These are phyloP conservation scores for Mucor saturninus DNA, from an alignment of 371 early-diverging fungal species.

Conservation along the genomic window DNA sequence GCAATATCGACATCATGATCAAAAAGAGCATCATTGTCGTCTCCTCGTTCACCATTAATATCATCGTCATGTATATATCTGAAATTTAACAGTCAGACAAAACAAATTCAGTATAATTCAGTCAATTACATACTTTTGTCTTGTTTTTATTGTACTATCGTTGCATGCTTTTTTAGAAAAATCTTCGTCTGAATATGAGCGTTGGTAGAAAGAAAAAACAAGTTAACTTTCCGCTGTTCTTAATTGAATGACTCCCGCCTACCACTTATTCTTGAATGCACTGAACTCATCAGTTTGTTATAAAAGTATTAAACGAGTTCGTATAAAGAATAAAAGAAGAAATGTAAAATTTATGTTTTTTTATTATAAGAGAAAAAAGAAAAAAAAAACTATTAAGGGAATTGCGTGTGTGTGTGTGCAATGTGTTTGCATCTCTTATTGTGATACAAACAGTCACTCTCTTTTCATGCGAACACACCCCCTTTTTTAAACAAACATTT, in stretches of 20 bases:
- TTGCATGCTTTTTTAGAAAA: slow-evolving; percentile 13
- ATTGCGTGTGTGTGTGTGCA: background rate
- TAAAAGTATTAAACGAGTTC: background rate
- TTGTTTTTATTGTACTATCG: background rate
- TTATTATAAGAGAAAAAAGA: slow-evolving; percentile 1
- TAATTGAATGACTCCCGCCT: background rate
- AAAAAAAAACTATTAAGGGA: slow-evolving; percentile 8
- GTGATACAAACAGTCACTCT: slow-evolving; percentile 1
- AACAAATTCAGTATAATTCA: background rate
- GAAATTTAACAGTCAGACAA: background rate
- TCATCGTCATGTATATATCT: background rate
- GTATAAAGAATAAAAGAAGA: background rate
- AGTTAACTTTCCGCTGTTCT: slow-evolving; percentile 5
- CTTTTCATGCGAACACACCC: background rate
- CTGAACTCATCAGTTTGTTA: slow-evolving; percentile 16
- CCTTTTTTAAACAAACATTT: background rate
- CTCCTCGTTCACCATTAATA: background rate
- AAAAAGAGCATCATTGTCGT: background rate
- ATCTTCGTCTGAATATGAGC: slow-evolving; percentile 7
- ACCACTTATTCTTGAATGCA: slow-evolving; percentile 14
- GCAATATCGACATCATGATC: slow-evolving; percentile 3
- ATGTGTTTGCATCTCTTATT: background rate
- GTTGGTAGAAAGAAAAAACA: background rate
- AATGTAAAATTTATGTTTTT: background rate
- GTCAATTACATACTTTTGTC: background rate